phyloP scores from a whole-genome alignment of 345 rosid genomes.

The Syzygium aromaticum region DNA sequence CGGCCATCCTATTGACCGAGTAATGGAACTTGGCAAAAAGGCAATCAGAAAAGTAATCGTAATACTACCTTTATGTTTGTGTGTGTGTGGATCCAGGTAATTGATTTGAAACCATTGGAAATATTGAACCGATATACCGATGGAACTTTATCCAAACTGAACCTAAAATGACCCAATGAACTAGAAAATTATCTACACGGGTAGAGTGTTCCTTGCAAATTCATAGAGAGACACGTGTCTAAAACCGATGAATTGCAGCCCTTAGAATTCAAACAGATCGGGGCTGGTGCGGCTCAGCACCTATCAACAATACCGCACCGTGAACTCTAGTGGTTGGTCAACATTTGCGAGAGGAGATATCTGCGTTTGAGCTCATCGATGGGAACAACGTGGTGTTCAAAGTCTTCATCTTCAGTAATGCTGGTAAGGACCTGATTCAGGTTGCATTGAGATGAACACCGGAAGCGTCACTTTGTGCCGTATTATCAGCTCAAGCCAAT shows the following conservation, averaged over 20 bases:
- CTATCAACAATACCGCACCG: not conserved
- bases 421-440: too few relatives aligned
- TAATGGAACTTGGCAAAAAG: too few relatives aligned
- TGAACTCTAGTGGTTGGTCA: not conserved
- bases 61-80: too few relatives aligned
- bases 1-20: too few relatives aligned
- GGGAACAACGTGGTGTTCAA: not conserved
- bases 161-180: not conserved
- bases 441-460: not conserved
- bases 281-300: not conserved
- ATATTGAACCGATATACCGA: too few relatives aligned
- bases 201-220: not conserved
- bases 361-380: not conserved
- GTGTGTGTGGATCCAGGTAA: too few relatives aligned
- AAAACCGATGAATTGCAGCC: not conserved
- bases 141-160: too few relatives aligned
- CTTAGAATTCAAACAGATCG: not conserved
- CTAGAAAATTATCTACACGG: not conserved
- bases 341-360: not conserved
- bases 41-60: too few relatives aligned
- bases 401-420: too few relatives aligned
- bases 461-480: not conserved
- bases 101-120: too few relatives aligned
- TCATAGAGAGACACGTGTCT: not conserved
- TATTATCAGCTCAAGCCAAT: not conserved